Evolutionary conservation across 768 basidiomycete genomes (phyloP).

Genomic region (Leccinum disarticulatum): DNA sequence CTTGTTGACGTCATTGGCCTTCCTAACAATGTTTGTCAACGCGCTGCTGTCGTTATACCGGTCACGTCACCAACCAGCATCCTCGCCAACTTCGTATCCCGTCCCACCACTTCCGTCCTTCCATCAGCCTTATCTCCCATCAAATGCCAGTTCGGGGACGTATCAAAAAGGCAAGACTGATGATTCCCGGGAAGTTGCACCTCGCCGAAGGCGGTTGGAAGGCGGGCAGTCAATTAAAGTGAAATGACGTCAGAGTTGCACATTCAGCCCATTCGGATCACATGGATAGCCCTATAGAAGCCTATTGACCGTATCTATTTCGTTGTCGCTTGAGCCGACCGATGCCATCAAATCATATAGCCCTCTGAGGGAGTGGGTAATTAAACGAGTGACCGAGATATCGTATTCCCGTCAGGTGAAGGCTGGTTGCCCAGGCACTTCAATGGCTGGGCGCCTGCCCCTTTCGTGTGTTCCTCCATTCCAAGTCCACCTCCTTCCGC

Average conservation of each 20-base stretch:
- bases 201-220: slow-evolving; percentile 56
- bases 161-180: slow-evolving; percentile 36
- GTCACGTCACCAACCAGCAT: slow-evolving; percentile 53
- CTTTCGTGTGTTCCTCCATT: slow-evolving; percentile 10
- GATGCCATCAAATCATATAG: slow-evolving; percentile 22
- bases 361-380: slow-evolving; percentile 26
- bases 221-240: slow-evolving; percentile 55
- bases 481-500: slow-evolving; percentile 1
- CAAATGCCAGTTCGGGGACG: slow-evolving; percentile 50
- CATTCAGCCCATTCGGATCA: slow-evolving; percentile 29
- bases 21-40: slow-evolving; percentile 80
- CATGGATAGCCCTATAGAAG: slow-evolving; percentile 23
- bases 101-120: slow-evolving; percentile 41
- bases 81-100: slow-evolving; percentile 40
- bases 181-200: slow-evolving; percentile 39
- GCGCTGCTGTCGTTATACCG: slow-evolving; percentile 77
- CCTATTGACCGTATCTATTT: slow-evolving; percentile 20
- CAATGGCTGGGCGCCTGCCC: slow-evolving; percentile 10
- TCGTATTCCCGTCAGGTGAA: slow-evolving; percentile 15
- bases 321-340: slow-evolving; percentile 16
- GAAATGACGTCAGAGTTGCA: slow-evolving; percentile 38
- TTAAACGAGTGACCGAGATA: slow-evolving; percentile 11
- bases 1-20: slow-evolving; percentile 71
- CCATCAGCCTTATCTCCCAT: slow-evolving; percentile 51
- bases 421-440: slow-evolving; percentile 8